Evolutionary conservation across 768 basidiomycete species (phyloP).

Genomic region (Auricularia heimuer): DNA sequence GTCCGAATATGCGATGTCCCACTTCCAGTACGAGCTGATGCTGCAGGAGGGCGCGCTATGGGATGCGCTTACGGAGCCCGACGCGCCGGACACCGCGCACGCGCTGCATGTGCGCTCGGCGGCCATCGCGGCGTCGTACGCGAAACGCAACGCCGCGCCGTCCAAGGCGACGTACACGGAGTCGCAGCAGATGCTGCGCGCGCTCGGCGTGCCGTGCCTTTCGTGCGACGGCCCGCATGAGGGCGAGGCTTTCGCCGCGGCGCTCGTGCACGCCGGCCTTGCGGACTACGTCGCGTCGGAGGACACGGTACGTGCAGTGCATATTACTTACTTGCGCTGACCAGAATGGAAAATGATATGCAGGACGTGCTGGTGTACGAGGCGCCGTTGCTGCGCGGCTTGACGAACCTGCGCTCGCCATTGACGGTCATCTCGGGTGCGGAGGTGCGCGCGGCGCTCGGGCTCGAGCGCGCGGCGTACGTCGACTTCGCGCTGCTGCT

Average conservation of each 20-base stretch:
- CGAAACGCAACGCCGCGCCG: slow-evolving; percentile 51
- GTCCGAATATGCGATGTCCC: slow-evolving; percentile 29
- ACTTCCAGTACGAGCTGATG: slow-evolving; percentile 48
- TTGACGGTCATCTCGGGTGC: slow-evolving; percentile 55
- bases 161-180: slow-evolving; percentile 58
- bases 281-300: slow-evolving; percentile 89
- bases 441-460: slow-evolving; percentile 47
- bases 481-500: slow-evolving; percentile 81
- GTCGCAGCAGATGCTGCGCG: slow-evolving; percentile 53
- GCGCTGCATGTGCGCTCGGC: slow-evolving; percentile 42
- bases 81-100: slow-evolving; percentile 14
- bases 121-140: slow-evolving; percentile 53
- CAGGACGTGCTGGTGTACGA: slow-evolving; percentile 79
- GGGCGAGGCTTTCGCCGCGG: slow-evolving; percentile 77
- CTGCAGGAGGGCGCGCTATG: slow-evolving; percentile 54
- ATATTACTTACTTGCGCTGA: too few species aligned
- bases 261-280: slow-evolving; percentile 59
- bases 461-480: slow-evolving; percentile 47
- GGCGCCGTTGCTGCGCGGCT: slow-evolving; percentile 70
- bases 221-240: slow-evolving; percentile 62
- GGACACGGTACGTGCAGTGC: slow-evolving; percentile 51
- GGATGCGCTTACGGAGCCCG: slow-evolving; percentile 21
- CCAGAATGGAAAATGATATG: background rate
- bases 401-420: slow-evolving; percentile 50
- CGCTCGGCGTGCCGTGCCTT: slow-evolving; percentile 79